Base-by-base conservation (phyloP, 2,329 filamentous ascomycete genomes). In the Cryphonectria radicalis region DNA sequence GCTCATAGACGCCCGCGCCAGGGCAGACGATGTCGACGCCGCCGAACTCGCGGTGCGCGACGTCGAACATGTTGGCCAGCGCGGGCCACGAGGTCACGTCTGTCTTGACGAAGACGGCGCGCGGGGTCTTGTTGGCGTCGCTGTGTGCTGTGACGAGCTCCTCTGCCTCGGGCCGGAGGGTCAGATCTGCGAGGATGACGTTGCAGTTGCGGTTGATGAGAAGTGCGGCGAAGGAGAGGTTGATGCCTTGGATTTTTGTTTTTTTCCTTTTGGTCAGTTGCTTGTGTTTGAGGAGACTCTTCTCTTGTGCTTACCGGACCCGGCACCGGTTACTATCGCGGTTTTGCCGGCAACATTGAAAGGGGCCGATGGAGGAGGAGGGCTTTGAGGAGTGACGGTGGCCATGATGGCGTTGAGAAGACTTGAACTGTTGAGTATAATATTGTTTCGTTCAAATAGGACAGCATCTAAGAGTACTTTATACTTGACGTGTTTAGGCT, bases 251-350 rank as follows among this genome's bases (percentile, higher is more conserved):
- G 14, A 14, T 0, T 10, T 10, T 0, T 10, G 1, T 28, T 28
- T 1, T 1, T 28, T 28, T 28, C n/a, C n/a, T 28, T 28, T 28
- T 28, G 28, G 67, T 63, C 17, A 66, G 42, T 67, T 62, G 72
- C 42, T 57, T 66, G 43, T 22, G 17, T 46, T 46, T 17, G 17
- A 22, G 43, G 43, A 22, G 17, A 19, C 42, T 11, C 37, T 40
- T 40, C 10, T 3, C 10, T 40, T 40, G 37, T 40, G 40, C 78
- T 72, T 77, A 84, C 86, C 86, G 63, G 85, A 87, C 37, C 86
- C 86, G 55, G 84, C 86, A 43, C 86, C 86, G 14, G 86, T 88
- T 42, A 88, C 79, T 63, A 88, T 85, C 17, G 86, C 86, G 17
- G 84, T 83, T 75, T 83, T 85, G 66, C 81, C 82, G 67, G 81